These are phyloP conservation scores for Millerozyma acaciae DNA, from an alignment of 805 yeast genomes.

Conservation along the genomic window DNA sequence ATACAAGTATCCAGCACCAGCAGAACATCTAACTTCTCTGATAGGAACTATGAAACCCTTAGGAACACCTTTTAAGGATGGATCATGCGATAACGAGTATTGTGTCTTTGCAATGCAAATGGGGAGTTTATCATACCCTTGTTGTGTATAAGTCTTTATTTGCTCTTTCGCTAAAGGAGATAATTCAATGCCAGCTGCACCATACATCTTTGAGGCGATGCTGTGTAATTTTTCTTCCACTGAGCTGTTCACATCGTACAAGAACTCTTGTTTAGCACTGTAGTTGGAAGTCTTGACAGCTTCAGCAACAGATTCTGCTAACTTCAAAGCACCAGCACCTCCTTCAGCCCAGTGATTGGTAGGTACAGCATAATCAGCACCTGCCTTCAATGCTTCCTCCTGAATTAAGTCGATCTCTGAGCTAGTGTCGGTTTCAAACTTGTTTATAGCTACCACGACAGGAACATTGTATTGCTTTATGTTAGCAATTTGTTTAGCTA, in stretches of 20 bases:
- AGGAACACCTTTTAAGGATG: slow-evolving; percentile 91
- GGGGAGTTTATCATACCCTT: slow-evolving; percentile 89
- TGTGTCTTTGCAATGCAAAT: slow-evolving; percentile 97
- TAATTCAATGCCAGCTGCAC: slow-evolving; percentile 81
- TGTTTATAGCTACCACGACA: slow-evolving; percentile 92
- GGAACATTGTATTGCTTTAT: slow-evolving; percentile 84
- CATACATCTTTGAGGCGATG: slow-evolving; percentile 88
- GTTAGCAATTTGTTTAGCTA: slow-evolving; percentile 86
- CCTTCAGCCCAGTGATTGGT: slow-evolving; percentile 96
- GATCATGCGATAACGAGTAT: slow-evolving; percentile 92
- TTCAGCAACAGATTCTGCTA: slow-evolving; percentile 79
- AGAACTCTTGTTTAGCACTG: slow-evolving; percentile 39
- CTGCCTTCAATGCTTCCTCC: slow-evolving; percentile 81
- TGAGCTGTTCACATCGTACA: slow-evolving; percentile 66
- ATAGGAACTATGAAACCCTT: slow-evolving; percentile 91
- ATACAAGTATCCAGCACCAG: slow-evolving; percentile 95
- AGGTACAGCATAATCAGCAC: slow-evolving; percentile 87
- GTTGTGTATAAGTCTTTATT: slow-evolving; percentile 74
- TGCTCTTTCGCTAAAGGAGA: slow-evolving; percentile 77
- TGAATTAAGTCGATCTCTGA: slow-evolving; percentile 79
- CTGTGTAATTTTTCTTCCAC: slow-evolving; percentile 77
- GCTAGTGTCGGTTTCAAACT: slow-evolving; percentile 75
- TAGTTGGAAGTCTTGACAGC: slow-evolving; percentile 51
- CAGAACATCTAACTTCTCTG: slow-evolving; percentile 88
- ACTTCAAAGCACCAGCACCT: slow-evolving; percentile 81